Evolutionary conservation across 306 rosid genomes (phyloP).

Genomic region (Dryas alaskensis): DNA sequence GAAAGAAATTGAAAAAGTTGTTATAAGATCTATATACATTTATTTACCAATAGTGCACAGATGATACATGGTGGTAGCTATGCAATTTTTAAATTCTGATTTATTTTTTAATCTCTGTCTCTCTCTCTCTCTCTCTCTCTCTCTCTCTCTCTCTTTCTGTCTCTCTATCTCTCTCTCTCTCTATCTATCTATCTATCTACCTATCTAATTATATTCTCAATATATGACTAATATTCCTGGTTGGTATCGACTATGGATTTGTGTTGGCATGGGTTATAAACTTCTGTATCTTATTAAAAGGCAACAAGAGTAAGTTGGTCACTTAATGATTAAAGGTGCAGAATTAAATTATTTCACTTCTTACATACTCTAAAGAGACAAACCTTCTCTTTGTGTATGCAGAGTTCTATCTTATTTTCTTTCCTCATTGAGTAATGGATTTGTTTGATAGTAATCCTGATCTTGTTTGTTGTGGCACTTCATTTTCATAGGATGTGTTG

Average conservation of each 20-base stretch:
- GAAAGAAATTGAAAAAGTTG: background rate
- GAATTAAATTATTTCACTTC: background rate
- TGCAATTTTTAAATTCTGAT: background rate
- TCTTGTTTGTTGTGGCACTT: conserved; percentile 3
- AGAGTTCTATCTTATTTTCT: background rate
- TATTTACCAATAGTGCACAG: background rate
- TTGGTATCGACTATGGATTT: no score
- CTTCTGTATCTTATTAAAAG: background rate
- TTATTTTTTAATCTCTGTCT: no score
- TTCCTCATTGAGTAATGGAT: background rate
- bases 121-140: no score
- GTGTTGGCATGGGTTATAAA: no score
- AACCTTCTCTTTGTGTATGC: background rate
- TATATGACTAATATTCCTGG: no score
- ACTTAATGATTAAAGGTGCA: background rate
- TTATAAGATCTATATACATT: background rate
- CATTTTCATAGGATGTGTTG: conserved; percentile 65
- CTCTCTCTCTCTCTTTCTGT: no score
- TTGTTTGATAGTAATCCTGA: conserved; percentile 1
- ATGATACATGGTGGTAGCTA: background rate
- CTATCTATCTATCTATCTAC: no score
- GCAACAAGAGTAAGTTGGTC: background rate
- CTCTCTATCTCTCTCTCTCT: no score
- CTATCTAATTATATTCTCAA: no score
- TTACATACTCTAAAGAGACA: conserved; percentile 6